These are phyloP conservation scores for Paradendryphiella salina DNA, from an alignment of 2,329 filamentous ascomycete genomes.

Conservation along the genomic window DNA sequence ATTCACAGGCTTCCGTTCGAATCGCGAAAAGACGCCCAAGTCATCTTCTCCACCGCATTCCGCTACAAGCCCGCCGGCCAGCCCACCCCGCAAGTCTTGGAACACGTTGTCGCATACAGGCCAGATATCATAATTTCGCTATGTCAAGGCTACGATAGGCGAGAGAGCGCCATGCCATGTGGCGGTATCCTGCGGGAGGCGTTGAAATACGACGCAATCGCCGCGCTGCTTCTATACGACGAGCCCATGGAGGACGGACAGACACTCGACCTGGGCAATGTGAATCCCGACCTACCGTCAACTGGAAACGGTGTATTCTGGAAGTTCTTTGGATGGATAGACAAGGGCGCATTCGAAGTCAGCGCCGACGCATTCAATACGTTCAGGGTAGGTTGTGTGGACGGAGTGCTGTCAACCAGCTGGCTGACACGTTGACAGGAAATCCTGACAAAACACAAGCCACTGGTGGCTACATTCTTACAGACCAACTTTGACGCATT, in stretches of 20 bases:
- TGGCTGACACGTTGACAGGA: slow-evolving; percentile 62
- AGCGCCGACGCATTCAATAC: slow-evolving; percentile 97
- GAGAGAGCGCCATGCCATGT: slow-evolving; percentile 88
- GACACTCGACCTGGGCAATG: slow-evolving; percentile 73
- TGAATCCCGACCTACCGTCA: slow-evolving; percentile 75
- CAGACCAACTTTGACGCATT: slow-evolving; percentile 90
- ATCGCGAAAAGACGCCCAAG: slow-evolving; percentile 91
- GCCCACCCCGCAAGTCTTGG: slow-evolving; percentile 78
- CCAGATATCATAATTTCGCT: slow-evolving; percentile 86
- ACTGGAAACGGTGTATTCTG: slow-evolving; percentile 88
- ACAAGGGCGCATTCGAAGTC: slow-evolving; percentile 94
- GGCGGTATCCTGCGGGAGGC: slow-evolving; percentile 88
- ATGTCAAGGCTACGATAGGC: slow-evolving; percentile 85
- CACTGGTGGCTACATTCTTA: slow-evolving; percentile 84
- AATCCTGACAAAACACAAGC: slow-evolving; percentile 91
- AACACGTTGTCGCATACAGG: slow-evolving; percentile 82
- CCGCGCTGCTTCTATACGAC: slow-evolving; percentile 90
- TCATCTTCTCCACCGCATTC: slow-evolving; percentile 93
- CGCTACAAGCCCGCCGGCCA: slow-evolving; percentile 78
- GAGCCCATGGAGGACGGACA: slow-evolving; percentile 75
- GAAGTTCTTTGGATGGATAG: slow-evolving; percentile 97
- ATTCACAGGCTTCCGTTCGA: slow-evolving; percentile 91
- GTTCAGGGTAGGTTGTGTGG: slow-evolving; percentile 69
- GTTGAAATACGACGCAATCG: slow-evolving; percentile 86
- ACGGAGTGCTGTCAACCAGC: background rate